These are phyloP conservation scores for Trypethelium eluteriae DNA, from an alignment of 495 filamentous ascomycete species.

Conservation along the genomic window DNA sequence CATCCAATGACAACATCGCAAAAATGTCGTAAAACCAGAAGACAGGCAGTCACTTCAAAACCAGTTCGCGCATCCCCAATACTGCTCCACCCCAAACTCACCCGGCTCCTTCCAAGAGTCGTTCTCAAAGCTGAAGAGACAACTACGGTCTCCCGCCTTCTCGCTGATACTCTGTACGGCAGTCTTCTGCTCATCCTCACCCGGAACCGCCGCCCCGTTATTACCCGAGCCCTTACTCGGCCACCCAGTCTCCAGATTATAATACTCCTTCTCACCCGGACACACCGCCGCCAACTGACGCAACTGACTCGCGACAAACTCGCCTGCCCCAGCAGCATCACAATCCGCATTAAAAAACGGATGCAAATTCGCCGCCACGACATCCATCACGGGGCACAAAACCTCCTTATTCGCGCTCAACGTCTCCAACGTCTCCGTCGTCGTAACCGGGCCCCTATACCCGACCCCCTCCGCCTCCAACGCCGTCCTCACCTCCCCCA, in stretches of 20 bases:
- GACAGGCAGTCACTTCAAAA: constrained; percentile 14
- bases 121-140: constrained; percentile 73
- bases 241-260: constrained; percentile 90
- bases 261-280: constrained; percentile 48
- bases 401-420: constrained; percentile 48
- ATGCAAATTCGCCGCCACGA: constrained; percentile 78
- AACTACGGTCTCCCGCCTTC: constrained; percentile 49
- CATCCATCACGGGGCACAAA: constrained; percentile 68
- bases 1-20: background rate
- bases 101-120: constrained; percentile 77
- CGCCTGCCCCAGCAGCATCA: constrained; percentile 56
- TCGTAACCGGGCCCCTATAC: constrained; percentile 71
- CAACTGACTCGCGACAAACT: constrained; percentile 62
- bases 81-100: constrained; percentile 64
- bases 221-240: constrained; percentile 55
- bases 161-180: constrained; percentile 61
- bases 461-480: constrained; percentile 45
- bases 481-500: constrained; percentile 39
- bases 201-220: constrained; percentile 66
- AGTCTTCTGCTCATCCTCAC: constrained; percentile 54
- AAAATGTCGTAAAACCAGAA: background rate
- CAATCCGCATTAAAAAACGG: constrained; percentile 80
- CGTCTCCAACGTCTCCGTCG: constrained; percentile 74
- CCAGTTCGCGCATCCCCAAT: constrained; percentile 45
- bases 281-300: constrained; percentile 58